Percentiles rank a stretch among this genome's conserved stretches.
phyloP scores from a whole-genome alignment of 2,329 filamentous ascomycete genomes.

The Trichoderma simmonsii region DNA sequence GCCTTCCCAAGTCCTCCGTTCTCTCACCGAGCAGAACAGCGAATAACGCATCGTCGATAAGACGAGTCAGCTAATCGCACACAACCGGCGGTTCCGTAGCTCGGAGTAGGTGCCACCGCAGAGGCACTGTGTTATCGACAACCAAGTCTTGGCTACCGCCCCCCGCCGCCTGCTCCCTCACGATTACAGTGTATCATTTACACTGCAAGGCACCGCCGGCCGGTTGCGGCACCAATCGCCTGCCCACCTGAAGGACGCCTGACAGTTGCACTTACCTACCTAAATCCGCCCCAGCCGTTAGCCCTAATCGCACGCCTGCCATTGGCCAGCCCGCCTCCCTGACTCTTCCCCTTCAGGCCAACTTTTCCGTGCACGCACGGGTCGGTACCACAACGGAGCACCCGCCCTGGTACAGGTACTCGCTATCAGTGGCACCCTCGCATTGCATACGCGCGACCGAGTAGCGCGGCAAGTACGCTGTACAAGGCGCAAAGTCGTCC shows the following conservation, averaged over 20 bases:
- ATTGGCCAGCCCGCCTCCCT: conserved; percentile 1
- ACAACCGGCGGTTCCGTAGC: background rate
- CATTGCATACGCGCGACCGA: background rate
- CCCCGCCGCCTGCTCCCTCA: background rate
- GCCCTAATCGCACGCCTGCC: conserved; percentile 14
- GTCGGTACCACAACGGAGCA: background rate
- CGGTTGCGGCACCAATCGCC: conserved; percentile 10
- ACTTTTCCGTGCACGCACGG: background rate
- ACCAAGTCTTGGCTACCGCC: background rate
- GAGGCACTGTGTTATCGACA: conserved; percentile 2
- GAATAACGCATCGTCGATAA: conserved; percentile 12
- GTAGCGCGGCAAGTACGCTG: background rate
- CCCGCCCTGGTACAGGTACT: conserved; percentile 1
- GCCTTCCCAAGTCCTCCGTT: background rate
- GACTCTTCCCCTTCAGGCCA: conserved; percentile 1
- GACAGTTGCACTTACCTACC: conserved; percentile 5
- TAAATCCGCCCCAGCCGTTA: conserved; percentile 6
- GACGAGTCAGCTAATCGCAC: conserved; percentile 6
- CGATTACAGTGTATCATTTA: background rate
- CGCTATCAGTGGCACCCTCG: background rate
- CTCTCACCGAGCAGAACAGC: background rate
- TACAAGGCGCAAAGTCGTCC: background rate
- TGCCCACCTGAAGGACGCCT: background rate
- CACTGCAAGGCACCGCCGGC: conserved; percentile 17
- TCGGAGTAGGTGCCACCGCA: conserved; percentile 12